Evolutionary conservation across 192 early-diverging fungal species (phyloP).

Genomic region (Umbelopsis sp.): DNA sequence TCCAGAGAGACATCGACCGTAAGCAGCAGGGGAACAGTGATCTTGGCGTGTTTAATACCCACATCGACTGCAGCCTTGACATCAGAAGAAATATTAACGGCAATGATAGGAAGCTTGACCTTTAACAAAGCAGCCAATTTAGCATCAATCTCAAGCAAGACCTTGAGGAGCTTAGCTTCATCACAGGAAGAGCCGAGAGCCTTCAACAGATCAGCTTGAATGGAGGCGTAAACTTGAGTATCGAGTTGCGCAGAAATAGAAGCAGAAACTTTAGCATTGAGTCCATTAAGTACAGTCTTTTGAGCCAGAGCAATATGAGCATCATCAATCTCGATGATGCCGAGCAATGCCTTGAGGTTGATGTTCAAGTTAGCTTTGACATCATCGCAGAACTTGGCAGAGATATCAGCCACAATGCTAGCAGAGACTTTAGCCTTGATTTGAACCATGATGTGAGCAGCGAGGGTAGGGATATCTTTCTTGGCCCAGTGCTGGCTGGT

Average conservation of each 20-base stretch:
- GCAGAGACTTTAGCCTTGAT: constrained; percentile 33
- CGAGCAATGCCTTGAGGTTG: constrained; percentile 19
- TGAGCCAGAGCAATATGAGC: constrained; percentile 3
- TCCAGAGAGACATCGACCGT: background rate
- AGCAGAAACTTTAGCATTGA: constrained; percentile 20
- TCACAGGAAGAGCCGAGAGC: constrained; percentile 7
- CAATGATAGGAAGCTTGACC: constrained; percentile 26
- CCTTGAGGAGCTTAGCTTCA: constrained; percentile 8
- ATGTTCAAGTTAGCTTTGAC: constrained; percentile 27
- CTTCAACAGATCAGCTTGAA: constrained; percentile 23
- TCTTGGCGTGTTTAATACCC: constrained; percentile 9
- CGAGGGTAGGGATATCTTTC: constrained; percentile 17
- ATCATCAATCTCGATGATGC: constrained; percentile 20
- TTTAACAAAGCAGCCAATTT: constrained; percentile 5
- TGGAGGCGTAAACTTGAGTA: constrained; percentile 18
- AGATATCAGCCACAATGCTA: constrained; percentile 28
- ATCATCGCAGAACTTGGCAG: constrained; percentile 28
- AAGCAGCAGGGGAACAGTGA: constrained; percentile 2
- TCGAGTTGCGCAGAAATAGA: constrained; percentile 16
- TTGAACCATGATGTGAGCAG: constrained; percentile 23
- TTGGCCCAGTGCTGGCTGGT: background rate
- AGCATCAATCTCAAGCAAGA: constrained; percentile 24
- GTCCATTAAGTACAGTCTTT: constrained; percentile 11
- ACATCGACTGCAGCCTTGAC: constrained; percentile 17
- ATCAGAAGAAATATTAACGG: background rate